Percentiles rank a stretch among this genome's conserved stretches.
Conservation (phyloP, 2,329 filamentous ascomycete species). For the Thelonectria rubi region DNA sequence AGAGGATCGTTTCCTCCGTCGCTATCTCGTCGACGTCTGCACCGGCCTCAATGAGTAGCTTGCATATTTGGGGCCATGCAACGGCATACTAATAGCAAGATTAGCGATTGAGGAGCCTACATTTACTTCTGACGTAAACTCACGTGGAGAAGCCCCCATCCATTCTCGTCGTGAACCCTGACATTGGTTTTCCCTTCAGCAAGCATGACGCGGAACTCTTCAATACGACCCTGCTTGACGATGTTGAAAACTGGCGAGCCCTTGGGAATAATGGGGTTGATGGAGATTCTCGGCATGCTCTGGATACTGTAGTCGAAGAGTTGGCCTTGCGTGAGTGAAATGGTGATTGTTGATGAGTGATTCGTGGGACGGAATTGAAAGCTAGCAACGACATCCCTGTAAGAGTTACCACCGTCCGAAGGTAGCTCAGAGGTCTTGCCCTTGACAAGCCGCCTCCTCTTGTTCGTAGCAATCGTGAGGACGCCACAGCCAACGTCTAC, state of each 20-base stretch:
- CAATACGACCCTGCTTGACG: constrained; percentile 11
- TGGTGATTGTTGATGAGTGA: constrained; percentile 8
- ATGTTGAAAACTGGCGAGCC: constrained; percentile 9
- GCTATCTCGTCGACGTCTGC: constrained; percentile 30
- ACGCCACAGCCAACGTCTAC: constrained; percentile 13
- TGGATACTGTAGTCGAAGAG: constrained; percentile 29
- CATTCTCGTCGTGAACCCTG: constrained; percentile 27
- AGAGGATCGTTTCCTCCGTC: constrained; percentile 1
- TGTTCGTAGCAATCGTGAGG: constrained; percentile 24
- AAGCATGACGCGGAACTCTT: constrained; percentile 5
- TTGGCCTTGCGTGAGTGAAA: constrained; percentile 27
- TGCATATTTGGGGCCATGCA: constrained; percentile 21
- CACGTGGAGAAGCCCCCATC: constrained; percentile 26
- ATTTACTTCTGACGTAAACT: not conserved
- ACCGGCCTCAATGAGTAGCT: constrained; percentile 26
- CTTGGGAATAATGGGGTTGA: constrained; percentile 24
- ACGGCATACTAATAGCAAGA: constrained; percentile 20
- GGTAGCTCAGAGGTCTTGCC: not conserved
- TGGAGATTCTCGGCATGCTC: constrained; percentile 26
- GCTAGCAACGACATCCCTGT: constrained; percentile 22
- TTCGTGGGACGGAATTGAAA: constrained; percentile 21
- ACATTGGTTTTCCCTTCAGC: constrained; percentile 21
- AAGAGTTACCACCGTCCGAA: not conserved
- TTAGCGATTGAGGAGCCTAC: no score
- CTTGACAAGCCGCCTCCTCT: constrained; percentile 12